Evolutionary conservation across 176 grass and related monocot genomes (phyloP).

Genomic region (Triticum turgidum): DNA sequence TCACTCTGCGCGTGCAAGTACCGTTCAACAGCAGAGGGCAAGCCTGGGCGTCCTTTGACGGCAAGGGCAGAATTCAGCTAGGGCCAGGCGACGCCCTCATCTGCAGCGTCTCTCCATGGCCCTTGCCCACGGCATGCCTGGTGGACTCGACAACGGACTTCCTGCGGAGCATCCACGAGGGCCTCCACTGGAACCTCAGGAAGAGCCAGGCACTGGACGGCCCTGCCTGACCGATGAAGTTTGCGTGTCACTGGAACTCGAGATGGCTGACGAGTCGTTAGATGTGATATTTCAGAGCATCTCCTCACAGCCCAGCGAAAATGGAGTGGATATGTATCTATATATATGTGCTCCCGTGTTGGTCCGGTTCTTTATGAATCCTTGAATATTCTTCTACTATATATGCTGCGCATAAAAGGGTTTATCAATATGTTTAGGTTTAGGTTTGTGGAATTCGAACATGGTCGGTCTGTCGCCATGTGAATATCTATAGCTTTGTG

Average conservation of each 20-base stretch:
- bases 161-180: slow-evolving; percentile 72
- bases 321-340: background rate
- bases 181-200: slow-evolving; percentile 77
- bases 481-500: background rate
- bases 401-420: background rate
- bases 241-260: background rate
- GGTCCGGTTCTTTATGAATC: background rate
- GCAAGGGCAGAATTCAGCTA: slow-evolving; percentile 71
- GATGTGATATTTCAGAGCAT: slow-evolving; percentile 27
- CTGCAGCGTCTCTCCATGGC: slow-evolving; percentile 66
- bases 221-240: slow-evolving; percentile 20
- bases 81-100: slow-evolving; percentile 64
- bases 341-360: background rate
- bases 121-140: slow-evolving; percentile 68
- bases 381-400: background rate
- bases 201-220: slow-evolving; percentile 68
- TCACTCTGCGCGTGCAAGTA: slow-evolving; percentile 62
- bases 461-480: background rate
- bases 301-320: background rate
- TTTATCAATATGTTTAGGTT: background rate
- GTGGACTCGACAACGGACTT: slow-evolving; percentile 69
- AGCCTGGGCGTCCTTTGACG: slow-evolving; percentile 82
- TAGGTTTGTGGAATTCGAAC: background rate
- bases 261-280: background rate
- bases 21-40: slow-evolving; percentile 75